Percentiles rank a stretch among this genome's conserved stretches.
phyloP scores from a whole-genome alignment of 1,284 basidiomycete species.

The Lentinula novae-zelandiae region DNA sequence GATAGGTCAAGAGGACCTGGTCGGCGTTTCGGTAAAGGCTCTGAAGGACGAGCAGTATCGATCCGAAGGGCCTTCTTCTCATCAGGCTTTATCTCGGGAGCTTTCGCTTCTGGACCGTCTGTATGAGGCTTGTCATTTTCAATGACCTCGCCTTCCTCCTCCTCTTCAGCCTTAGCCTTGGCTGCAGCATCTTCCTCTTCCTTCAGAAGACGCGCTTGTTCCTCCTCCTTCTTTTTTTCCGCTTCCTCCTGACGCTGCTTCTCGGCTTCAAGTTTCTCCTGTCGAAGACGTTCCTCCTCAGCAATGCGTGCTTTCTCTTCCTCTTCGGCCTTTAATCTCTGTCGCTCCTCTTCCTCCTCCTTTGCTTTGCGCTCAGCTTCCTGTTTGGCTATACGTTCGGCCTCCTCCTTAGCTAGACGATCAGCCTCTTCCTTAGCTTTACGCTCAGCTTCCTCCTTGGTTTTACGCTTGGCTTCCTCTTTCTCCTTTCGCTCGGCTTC shows the following conservation, averaged over 20 bases:
- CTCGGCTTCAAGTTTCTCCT: constrained; percentile 22
- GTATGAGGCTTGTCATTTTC: constrained; percentile 33
- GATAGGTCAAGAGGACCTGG: constrained; percentile 75
- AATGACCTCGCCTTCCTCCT: constrained; percentile 37
- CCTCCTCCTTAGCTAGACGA: constrained; percentile 30
- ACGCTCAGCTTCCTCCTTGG: constrained; percentile 37
- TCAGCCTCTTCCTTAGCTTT: constrained; percentile 49
- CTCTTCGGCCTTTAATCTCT: constrained; percentile 33
- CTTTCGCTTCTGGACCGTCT: constrained; percentile 20
- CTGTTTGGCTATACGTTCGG: constrained; percentile 26
- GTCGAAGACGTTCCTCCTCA: constrained; percentile 20
- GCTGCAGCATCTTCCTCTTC: constrained; percentile 30
- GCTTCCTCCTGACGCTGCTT: constrained; percentile 24
- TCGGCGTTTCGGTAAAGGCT: constrained; percentile 41
- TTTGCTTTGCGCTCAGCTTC: constrained; percentile 35
- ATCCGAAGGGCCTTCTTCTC: constrained; percentile 58
- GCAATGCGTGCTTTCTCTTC: constrained; percentile 30
- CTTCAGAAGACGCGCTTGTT: constrained; percentile 26
- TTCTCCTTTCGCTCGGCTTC: constrained; percentile 41
- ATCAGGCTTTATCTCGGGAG: constrained; percentile 29
- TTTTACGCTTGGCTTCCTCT: constrained; percentile 40
- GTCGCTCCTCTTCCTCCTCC: constrained; percentile 32
- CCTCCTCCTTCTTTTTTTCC: constrained; percentile 23
- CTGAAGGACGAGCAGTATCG: constrained; percentile 44
- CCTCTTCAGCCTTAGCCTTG: constrained; percentile 26